Base-by-base conservation (phyloP, 805 yeast species). In the Priceomyces haplophilus region DNA sequence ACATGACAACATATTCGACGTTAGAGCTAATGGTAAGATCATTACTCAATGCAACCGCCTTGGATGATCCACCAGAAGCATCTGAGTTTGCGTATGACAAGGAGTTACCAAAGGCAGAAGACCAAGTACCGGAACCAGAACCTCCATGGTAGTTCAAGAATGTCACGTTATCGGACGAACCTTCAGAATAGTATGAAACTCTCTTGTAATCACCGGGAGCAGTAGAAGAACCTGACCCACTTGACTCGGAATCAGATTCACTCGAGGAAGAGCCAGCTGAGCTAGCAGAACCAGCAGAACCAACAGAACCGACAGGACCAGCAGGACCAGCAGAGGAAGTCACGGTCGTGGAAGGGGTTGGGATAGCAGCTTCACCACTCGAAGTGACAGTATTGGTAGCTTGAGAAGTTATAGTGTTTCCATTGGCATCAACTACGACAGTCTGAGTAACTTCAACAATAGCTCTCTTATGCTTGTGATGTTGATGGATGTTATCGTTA, bases 121-220 rank as follows among this genome's bases (percentile, higher is more conserved):
- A 85, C 87, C 91, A 91, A 29, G 78, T 79, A 71, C 99, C 99
- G 11, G 96, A 88, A 41, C 88, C 89, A 34, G 82, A 72, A 53
- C 95, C 96, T 67, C 99, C 99, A 58, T 72, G 70, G 67, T 85
- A 79, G 83, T 91, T 91, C 71, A 90, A 72, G 80, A 93, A 90
- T 32, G 81, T 82, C 51, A 80, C 69, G 65, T 89, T 89, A 56
- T 76, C 69, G 40, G 89, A 67, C 34, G 83, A 68, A 49, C 90
- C 90, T 48, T 90, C 81, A 16, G 75, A 67, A 76, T 77, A 91
- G 76, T 83, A 85, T 11, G 95, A 79, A 44, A 65, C 65, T 78
- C 95, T 83, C 35, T 67, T 57, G 96, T 97, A 91, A 44, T 65
- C 77, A 57, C 79, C 79, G 33, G 75, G 59, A 24, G 73, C 54